Base-by-base conservation (phyloP, 805 yeast genomes). In the Schizosaccharomyces japonicus region DNA sequence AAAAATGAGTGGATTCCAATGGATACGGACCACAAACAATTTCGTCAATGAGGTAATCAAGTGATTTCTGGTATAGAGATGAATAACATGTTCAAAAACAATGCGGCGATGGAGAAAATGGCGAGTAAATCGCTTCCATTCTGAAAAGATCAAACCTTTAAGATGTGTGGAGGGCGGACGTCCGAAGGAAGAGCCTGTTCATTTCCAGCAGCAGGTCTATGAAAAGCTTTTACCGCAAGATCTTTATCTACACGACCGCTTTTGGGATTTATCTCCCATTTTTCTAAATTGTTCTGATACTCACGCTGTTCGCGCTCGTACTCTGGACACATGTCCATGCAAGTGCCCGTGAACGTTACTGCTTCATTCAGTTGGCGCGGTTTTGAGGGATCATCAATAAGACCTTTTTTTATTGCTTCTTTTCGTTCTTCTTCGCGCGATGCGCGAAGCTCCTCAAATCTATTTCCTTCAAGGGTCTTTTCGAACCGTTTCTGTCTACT, bases 121-220 rank as follows among this genome's bases (percentile, higher is more conserved):
- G 23, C 42, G 42, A 19, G 15, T 5, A 3, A 15, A 15, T 25
- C 17, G 23, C n/a, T n/a, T 15, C 8, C 17, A 8, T 15, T 25
- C 11, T 11, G 6, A 25, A 25, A 39, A 15, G n/a, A 39, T 25
- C 48, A 44, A 47, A 50, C 52, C 50, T 53, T 52, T 39, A 90
- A 62, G 1, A 85, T 66, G 48, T 69, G 71, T 0, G 99, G 98
- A 1, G 98, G 94, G 51, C 99, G 69, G 3, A 90, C 99, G 59
- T 90, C 98, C 1, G 95, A 83, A 0, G 98, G 99, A 50, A 90
- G 65, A 2, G 96, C 93, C 1, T 95, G 96, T 1, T 95, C 94
- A 55, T 90, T 95, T 5, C 96, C 98, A 0, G 96, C 95, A 15
- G 94, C 94, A 0, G 99, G 95, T 55, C 99, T 68, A 21, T 93